Conservation (phyloP, 148 eudicot genomes). For the Chenopodium album region DNA sequence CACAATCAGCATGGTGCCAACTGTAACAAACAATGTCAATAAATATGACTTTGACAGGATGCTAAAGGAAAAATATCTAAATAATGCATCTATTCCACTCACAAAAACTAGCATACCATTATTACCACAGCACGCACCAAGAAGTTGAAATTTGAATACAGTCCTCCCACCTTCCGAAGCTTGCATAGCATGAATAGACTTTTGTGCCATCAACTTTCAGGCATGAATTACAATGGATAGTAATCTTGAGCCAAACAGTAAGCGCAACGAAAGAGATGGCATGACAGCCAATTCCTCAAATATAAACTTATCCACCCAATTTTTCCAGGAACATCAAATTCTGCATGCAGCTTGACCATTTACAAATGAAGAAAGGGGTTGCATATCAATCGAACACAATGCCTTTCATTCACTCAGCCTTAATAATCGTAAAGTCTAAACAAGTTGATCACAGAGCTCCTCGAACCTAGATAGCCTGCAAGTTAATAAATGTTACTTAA, state of each 20-base stretch:
- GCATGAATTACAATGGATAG: neutral
- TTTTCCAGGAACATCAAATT: neutral
- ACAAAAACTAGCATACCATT: neutral
- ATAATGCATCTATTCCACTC: neutral
- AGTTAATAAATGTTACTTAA: constrained; percentile 13
- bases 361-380: neutral
- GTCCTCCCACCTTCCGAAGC: neutral
- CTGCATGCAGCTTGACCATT: neutral
- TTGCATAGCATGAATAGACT: too few relatives aligned
- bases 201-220: neutral
- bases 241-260: neutral
- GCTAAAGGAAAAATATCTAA: neutral
- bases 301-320: neutral
- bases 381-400: neutral
- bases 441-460: constrained; percentile 47
- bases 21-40: neutral
- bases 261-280: neutral
- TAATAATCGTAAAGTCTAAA: constrained; percentile 1
- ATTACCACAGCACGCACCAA: neutral
- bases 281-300: constrained; percentile 2
- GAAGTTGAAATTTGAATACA: neutral
- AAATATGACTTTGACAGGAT: neutral
- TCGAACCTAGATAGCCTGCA: constrained; percentile 73
- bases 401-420: neutral
- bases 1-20: neutral